These are phyloP conservation scores for Oenanthe sinensis DNA, from an alignment of 129 eudicot genomes.

Conservation along the genomic window DNA sequence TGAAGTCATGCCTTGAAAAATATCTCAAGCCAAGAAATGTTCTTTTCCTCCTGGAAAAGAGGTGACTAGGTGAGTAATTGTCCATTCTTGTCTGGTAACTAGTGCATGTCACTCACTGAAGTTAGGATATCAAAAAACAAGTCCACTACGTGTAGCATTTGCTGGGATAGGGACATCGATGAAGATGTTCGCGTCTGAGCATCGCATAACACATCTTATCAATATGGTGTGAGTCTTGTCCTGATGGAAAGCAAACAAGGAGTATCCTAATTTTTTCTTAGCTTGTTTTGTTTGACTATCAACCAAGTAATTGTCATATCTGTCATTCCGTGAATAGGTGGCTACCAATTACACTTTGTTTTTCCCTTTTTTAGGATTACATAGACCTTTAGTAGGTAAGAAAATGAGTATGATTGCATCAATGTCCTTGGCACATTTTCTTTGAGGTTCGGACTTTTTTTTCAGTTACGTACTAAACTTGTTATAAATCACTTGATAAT, in stretches of 20 bases:
- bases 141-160: conserved; percentile 6
- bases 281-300: background rate
- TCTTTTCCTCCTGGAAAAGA: background rate
- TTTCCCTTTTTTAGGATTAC: background rate
- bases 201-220: background rate
- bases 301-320: background rate
- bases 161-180: background rate
- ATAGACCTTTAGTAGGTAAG: background rate
- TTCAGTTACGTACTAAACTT: background rate
- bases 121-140: conserved; percentile 4
- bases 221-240: background rate
- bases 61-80: conserved; percentile 20
- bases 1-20: background rate
- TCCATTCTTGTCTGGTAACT: conserved; percentile 8
- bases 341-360: background rate
- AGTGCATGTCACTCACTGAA: conserved; percentile 7
- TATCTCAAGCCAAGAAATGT: background rate
- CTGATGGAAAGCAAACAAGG: conserved; percentile 10
- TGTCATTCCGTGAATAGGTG: background rate
- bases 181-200: background rate
- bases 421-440: conserved; percentile 12
- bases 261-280: background rate
- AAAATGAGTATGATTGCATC: conserved; percentile 4
- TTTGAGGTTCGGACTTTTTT: conserved; percentile 1
- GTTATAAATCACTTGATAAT: background rate